Evolutionary conservation across 371 early-diverging fungal genomes (phyloP), one percentile per base, ranked within the genome.

Genomic region (Funneliformis caledonium): DNA sequence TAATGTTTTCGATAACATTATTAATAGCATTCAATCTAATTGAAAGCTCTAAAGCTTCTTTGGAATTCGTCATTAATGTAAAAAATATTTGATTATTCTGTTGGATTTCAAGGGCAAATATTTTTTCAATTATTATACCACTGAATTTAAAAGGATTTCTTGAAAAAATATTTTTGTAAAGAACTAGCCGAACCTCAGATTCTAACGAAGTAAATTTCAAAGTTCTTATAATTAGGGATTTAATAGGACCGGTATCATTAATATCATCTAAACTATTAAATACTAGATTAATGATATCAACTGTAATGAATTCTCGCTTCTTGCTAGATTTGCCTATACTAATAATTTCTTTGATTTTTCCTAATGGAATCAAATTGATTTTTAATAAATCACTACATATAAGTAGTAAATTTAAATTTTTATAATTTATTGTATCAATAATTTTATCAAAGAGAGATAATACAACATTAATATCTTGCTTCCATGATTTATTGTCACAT

Each of bases 81-180:
- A 45, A 42, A 45, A 81, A 67, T 6, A 76, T 60, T 47, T 22
- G 14, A 2, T 56, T n/a, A 61, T 37, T 26, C 12, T 48, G 11
- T 26, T 62, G 12, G 1, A 62, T 45, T 80, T 80, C 80, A 22
- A 22, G 16, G 4, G 12, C 26, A 14, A 81, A 74, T 16, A 81
- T 64, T 9, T 26, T 52, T 42, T 9, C n/a, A 12, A 81, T 50
- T 42, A 81, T 64, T 19, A 79, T 26, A 47, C n/a, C 37, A 26
- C 52, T 43, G 12, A 77, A 37, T 19, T 78, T 76, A 9, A 77
- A 50, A 16, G 65, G 78, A 50, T n/a, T 10, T 12, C 31, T 50
- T 42, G 52, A 33, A 52, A 78, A 42, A 19, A 78, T 37, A 47
- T 22, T 62, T 6, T 65, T 19, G 31, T 68, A 78, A 68, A 78